Evolutionary conservation across 2,329 filamentous ascomycete genomes (phyloP).

Genomic region (Colletotrichum sp.): DNA sequence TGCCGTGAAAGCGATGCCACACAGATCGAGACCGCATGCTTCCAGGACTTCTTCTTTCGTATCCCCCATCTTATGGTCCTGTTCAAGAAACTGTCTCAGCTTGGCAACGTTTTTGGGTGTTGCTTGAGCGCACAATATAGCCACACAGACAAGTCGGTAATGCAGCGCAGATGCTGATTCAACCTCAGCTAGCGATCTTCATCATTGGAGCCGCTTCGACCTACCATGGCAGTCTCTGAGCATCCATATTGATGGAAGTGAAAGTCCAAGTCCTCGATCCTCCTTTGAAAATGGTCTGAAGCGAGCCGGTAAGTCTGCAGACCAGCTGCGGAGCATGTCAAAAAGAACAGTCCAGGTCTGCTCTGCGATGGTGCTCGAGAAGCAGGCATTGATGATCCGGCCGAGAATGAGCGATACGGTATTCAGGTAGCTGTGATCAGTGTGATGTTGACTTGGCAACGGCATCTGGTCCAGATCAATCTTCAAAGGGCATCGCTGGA

Average conservation of each 20-base stretch:
- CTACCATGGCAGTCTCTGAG: constrained; percentile 48
- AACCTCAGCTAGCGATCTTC: not conserved
- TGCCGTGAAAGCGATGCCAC: constrained; percentile 49
- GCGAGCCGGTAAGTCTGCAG: constrained; percentile 30
- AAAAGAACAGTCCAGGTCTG: constrained; percentile 26
- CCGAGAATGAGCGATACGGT: constrained; percentile 46
- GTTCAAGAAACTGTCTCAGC: not conserved
- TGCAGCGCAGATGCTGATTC: constrained; percentile 44
- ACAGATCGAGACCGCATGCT: constrained; percentile 39
- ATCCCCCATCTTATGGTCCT: no score
- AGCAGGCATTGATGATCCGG: constrained; percentile 44
- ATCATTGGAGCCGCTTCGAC: not conserved
- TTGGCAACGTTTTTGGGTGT: not conserved
- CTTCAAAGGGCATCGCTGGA: constrained; percentile 43
- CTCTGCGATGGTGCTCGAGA: constrained; percentile 21
- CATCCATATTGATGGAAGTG: constrained; percentile 43
- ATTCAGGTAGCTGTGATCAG: constrained; percentile 42
- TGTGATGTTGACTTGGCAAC: not conserved
- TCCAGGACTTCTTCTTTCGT: constrained; percentile 33
- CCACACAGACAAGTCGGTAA: constrained; percentile 42
- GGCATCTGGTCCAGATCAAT: constrained; percentile 36
- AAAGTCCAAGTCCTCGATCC: not conserved
- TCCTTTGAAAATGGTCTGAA: constrained; percentile 35
- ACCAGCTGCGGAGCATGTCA: constrained; percentile 33
- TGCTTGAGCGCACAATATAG: constrained; percentile 32